Conservation (phyloP, 75 land plant genomes). For the Selaginella tamariscina region DNA sequence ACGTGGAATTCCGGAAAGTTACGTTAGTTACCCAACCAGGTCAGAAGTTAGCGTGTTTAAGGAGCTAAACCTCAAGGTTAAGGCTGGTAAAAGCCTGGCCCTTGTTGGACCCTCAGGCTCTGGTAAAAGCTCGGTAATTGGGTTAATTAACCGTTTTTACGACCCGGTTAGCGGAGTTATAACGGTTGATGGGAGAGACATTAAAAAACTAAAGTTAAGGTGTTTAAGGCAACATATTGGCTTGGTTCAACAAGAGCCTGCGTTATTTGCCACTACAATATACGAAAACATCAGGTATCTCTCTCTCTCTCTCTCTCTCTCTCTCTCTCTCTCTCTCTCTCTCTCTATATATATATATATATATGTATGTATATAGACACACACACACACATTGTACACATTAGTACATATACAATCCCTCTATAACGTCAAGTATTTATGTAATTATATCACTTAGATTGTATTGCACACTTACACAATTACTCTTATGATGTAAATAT, state of each 20-base stretch:
- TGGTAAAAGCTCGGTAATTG: conserved; percentile 14
- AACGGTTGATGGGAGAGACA: conserved; percentile 38
- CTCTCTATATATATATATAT: too few species aligned
- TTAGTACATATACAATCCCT: too few species aligned
- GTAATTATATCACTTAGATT: too few species aligned
- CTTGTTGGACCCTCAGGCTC: conserved; percentile 21
- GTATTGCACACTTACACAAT: too few species aligned
- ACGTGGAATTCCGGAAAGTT: conserved; percentile 44
- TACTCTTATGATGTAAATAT: too few species aligned
- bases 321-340: too few species aligned
- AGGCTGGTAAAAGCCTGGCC: conserved; percentile 18
- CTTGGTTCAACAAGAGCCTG: conserved; percentile 41
- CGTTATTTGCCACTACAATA: conserved; percentile 11
- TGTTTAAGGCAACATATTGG: conserved; percentile 51
- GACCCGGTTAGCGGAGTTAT: conserved; percentile 15
- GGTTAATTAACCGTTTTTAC: conserved; percentile 9
- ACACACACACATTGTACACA: too few species aligned
- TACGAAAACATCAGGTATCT: conserved; percentile 16
- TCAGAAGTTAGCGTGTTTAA: conserved; percentile 16
- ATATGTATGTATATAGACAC: too few species aligned
- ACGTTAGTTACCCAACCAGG: conserved; percentile 20
- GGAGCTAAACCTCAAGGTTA: conserved; percentile 18
- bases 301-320: too few species aligned
- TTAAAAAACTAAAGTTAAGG: conserved; percentile 25
- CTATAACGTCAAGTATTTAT: too few species aligned